Conservation (phyloP, 495 filamentous ascomycete species). For the Lineolata rhizophorae region DNA sequence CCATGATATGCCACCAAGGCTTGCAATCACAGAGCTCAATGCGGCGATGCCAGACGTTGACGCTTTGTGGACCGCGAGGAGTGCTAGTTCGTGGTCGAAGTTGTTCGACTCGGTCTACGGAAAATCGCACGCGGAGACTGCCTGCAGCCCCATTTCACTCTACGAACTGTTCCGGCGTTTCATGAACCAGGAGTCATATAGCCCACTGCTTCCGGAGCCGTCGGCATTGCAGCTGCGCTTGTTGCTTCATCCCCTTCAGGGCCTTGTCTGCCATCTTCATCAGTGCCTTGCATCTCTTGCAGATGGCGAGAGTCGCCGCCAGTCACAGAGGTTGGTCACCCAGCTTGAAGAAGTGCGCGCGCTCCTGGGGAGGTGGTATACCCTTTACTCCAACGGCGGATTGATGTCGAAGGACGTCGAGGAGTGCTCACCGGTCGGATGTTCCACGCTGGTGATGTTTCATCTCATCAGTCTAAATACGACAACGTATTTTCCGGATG, state of each 20-base stretch:
- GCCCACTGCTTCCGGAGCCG: too few relatives aligned
- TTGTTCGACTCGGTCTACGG: constrained; percentile 2
- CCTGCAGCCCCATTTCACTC: too few relatives aligned
- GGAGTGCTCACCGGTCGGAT: not conserved
- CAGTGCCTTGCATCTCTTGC: too few relatives aligned
- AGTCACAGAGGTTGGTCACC: too few relatives aligned
- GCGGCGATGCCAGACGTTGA: constrained; percentile 6
- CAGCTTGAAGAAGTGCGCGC: constrained; percentile 2
- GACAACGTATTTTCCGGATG: constrained; percentile 2
- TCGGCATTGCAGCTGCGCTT: constrained; percentile 19
- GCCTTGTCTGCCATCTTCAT: too few relatives aligned
- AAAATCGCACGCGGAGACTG: constrained; percentile 1
- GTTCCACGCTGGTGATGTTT: constrained; percentile 4
- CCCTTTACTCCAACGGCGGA: too few relatives aligned
- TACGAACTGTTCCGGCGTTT: constrained; percentile 17
- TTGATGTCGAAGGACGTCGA: too few relatives aligned
- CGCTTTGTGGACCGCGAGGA: constrained; percentile 4
- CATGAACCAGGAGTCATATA: constrained; percentile 24
- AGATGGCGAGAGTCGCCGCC: too few relatives aligned
- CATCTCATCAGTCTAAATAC: constrained; percentile 6
- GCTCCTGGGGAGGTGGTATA: constrained; percentile 1
- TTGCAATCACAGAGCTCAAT: constrained; percentile 6
- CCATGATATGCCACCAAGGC: constrained; percentile 3
- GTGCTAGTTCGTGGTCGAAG: constrained; percentile 2
- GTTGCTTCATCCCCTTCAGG: constrained; percentile 19